Evolutionary conservation across 1,284 basidiomycete species (phyloP), one percentile per base, ranked within the genome.

Genomic region (Peniophora sp.): DNA sequence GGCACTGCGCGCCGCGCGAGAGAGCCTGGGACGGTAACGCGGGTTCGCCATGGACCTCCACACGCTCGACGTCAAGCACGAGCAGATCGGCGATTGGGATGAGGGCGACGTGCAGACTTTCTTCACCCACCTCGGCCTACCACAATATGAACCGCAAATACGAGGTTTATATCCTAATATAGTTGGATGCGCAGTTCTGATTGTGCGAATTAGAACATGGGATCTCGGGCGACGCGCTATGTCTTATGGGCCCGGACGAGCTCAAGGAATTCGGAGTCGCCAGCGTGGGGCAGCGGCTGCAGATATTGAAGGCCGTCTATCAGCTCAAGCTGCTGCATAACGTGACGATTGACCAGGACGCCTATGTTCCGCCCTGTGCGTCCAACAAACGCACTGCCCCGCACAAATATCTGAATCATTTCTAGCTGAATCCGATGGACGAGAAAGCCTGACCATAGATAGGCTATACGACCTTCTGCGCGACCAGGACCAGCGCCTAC

Each of bases 361-460:
- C 92, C 60, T 97, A 94, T 69, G 78, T 92, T 23, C 94, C 94
- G 20, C 91, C 90, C 57, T 94, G 93, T 93, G 64, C 62, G 89
- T 71, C 48, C 24, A 32, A 50, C 39, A 27, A 18, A 47, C 46
- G 35, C 22, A 51, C 35, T 50, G 50, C 51, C 49, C 20, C 51
- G 51, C 17, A 48, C 37, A 5, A 41, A 41, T 20, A 41, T 44
- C 46, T 54, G 47, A 47, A 14, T 50, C 47, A 20, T 57, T 48
- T 44, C 3, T 57, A 88, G 86, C 88, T 35, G 87, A 88, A 65
- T 75, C 73, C 8, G 78, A 79, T 51, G 86, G 85, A 53, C 76
- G 75, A 39, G 81, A 85, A 60, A 69, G 68, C 37, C 57, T 83
- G 18, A 82, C 81, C 6, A 66, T 91, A 24, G 84, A 88, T 48